These are phyloP conservation scores for Leucoagaricus sp. DNA, from an alignment of 1,284 basidiomycete species.

Conservation along the genomic window DNA sequence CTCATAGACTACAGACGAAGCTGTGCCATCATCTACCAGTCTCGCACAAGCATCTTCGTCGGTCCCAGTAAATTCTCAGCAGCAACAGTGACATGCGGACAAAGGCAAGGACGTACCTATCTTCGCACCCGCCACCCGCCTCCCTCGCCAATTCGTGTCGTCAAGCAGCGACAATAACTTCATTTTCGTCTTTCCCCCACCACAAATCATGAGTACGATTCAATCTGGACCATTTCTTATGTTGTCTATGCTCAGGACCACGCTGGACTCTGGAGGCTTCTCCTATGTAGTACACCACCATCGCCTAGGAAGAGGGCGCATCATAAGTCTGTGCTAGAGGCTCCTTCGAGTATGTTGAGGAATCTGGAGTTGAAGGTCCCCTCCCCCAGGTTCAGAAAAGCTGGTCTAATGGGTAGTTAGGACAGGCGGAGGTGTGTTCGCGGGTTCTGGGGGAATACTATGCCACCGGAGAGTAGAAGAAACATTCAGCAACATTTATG, in stretches of 20 bases:
- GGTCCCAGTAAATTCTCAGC: background rate
- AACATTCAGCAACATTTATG: conserved; percentile 46
- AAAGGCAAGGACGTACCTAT: conserved; percentile 5
- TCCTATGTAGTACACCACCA: conserved; percentile 32
- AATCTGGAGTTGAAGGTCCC: conserved; percentile 26
- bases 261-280: conserved; percentile 44
- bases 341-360: conserved; percentile 26
- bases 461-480: conserved; percentile 44
- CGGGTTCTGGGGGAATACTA: conserved; percentile 39
- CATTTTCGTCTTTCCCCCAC: conserved; percentile 26
- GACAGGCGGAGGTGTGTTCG: conserved; percentile 54
- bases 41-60: background rate
- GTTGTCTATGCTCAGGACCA: conserved; percentile 41
- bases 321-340: conserved; percentile 28
- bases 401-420: conserved; percentile 38
- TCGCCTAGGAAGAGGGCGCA: conserved; percentile 22
- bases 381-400: conserved; percentile 45
- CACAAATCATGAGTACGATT: conserved; percentile 22
- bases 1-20: background rate
- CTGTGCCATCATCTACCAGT: background rate
- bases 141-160: conserved; percentile 22
- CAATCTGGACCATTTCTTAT: conserved; percentile 27
- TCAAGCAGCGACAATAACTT: conserved; percentile 16
- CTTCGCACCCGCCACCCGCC: conserved; percentile 24
- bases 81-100: background rate